Evolutionary conservation across 1,284 basidiomycete genomes (phyloP), one percentile per base, ranked within the genome.

Genomic region (Mycena sp.): DNA sequence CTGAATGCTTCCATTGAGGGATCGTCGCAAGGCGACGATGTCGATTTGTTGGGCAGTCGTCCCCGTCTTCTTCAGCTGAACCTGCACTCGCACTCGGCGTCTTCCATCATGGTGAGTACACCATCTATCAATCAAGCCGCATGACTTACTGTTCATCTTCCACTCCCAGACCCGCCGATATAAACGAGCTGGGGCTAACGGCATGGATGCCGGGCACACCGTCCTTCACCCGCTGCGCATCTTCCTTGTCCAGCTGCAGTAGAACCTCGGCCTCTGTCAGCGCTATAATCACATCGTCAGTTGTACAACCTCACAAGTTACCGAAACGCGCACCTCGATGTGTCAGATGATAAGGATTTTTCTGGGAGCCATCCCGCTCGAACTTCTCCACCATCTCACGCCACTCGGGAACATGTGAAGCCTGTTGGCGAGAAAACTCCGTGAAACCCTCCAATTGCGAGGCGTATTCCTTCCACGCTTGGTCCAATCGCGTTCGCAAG

Each of bases 181-280:
- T 20, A 20, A 48, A 48, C 7, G 46, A 48, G 7, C 14, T 18
- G 2, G 46, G 46, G 46, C 46, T 48, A 14, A 48, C 46, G 16
- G 46, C 6, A 20, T 48, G 46, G 14, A 48, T 18, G 16, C 34
- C 11, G 2, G 39, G 44, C 10, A 64, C 38, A 4, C 69, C 63
- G 11, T 3, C 16, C 46, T 44, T 34, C 11, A 39, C 63, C 4
- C 46, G 39, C 18, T 14, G 16, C 11, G 69, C 37, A 34, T 70
- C 69, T 4, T 70, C 62, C 20, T 59, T 9, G 4, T 57, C 46
- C 3, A 70, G 44, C 8, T 25, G 3, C 2, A 65, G 41, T 5
- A 25, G 20, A 7, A 70, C 69, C 18, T 70, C 16, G 3, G 57
- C 64, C 34, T 70, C 63, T 0, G 64, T 52, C 7, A 65, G 18